A percentile compares a stretch with the other conserved stretches of the same genome.
These are phyloP conservation scores for Cymbopogon citratus DNA, from an alignment of 176 grass and related monocot species.

Conservation along the genomic window DNA sequence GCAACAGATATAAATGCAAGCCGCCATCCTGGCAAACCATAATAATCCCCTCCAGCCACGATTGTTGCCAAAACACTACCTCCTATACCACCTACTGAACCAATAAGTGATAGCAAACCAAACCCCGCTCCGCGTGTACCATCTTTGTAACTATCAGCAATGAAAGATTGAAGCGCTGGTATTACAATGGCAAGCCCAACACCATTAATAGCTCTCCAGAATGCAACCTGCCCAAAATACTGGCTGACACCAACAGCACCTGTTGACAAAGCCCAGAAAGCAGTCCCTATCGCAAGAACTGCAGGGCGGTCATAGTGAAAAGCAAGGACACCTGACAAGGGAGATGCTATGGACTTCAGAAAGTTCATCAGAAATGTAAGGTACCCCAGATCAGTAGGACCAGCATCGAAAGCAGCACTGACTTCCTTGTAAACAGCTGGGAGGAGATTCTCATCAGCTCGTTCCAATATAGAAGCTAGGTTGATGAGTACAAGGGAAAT, in stretches of 20 bases:
- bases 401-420: conserved; percentile 80
- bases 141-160: conserved; percentile 94
- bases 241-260: conserved; percentile 79
- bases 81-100: conserved; percentile 85
- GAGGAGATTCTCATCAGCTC: conserved; percentile 93
- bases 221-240: conserved; percentile 67
- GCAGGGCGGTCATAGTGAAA: conserved; percentile 79
- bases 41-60: conserved; percentile 67
- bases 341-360: conserved; percentile 83
- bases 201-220: conserved; percentile 97
- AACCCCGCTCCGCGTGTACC: conserved; percentile 71
- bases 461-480: conserved; percentile 84
- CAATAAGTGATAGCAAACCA: conserved; percentile 69
- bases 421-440: conserved; percentile 99
- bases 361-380: conserved; percentile 97
- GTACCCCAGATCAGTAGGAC: conserved; percentile 92
- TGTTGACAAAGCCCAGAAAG: conserved; percentile 87
- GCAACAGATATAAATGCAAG: conserved; percentile 81
- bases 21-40: conserved; percentile 79
- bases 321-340: conserved; percentile 78
- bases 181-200: conserved; percentile 93
- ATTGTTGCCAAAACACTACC: conserved; percentile 83
- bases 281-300: conserved; percentile 72
- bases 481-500: conserved; percentile 96
- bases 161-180: conserved; percentile 83